A percentile compares a stretch with the other conserved stretches of the same genome.
Evolutionary conservation across 2,329 filamentous ascomycete species (phyloP).

Genomic region (Neofusicoccum cordaticola): DNA sequence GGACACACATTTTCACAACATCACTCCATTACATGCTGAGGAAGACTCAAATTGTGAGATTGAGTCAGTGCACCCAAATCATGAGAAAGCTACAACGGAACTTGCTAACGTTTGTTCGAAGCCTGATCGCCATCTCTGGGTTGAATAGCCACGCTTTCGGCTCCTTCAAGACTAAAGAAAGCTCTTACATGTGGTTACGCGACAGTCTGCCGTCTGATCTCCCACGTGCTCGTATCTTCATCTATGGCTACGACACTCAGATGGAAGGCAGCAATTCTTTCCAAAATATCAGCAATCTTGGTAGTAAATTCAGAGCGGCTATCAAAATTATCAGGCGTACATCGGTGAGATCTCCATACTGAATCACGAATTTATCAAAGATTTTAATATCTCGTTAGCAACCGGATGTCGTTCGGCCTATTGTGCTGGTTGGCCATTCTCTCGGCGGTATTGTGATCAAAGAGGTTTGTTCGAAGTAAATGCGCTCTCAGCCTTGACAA

Average conservation of each 20-base stretch:
- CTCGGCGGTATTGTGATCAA: neutral
- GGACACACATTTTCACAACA: neutral
- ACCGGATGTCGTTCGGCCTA: neutral
- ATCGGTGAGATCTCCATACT: too few relatives aligned
- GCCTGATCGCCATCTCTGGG: neutral
- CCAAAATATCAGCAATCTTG: neutral
- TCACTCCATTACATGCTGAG: neutral
- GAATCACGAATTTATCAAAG: too few relatives aligned
- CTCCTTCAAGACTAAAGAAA: neutral
- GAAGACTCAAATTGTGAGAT: neutral
- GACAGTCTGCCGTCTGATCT: neutral
- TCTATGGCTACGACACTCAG: neutral
- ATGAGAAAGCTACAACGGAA: too few relatives aligned
- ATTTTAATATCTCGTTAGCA: too few relatives aligned
- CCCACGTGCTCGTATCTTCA: neutral
- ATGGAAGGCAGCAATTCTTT: neutral
- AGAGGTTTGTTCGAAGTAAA: neutral
- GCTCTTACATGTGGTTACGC: neutral
- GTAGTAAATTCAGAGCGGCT: neutral
- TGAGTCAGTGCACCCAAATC: neutral
- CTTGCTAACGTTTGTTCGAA: too few relatives aligned
- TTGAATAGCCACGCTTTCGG: neutral
- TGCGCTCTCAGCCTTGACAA: too few relatives aligned
- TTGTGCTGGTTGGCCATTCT: neutral
- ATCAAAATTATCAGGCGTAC: neutral